These are phyloP conservation scores for Fusarium udum DNA, from an alignment of 2,329 filamentous ascomycete genomes.

Conservation along the genomic window DNA sequence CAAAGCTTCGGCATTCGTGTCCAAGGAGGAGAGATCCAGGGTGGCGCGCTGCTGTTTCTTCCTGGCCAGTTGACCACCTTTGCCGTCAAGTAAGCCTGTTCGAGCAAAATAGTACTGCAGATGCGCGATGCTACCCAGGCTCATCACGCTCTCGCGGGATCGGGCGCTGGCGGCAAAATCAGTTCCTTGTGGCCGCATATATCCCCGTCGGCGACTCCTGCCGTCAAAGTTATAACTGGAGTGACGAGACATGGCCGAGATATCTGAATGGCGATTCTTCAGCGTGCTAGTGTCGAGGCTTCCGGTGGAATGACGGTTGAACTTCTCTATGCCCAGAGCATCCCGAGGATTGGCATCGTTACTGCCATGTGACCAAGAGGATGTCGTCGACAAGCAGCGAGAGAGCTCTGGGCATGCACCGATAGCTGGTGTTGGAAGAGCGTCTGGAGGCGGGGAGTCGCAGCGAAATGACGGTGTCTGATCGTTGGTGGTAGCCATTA, in stretches of 20 bases:
- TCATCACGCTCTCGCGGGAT: slow-evolving; percentile 94
- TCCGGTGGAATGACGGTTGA: slow-evolving; percentile 71
- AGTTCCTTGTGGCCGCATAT: slow-evolving; percentile 86
- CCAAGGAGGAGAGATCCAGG: slow-evolving; percentile 66
- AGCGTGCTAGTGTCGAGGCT: slow-evolving; percentile 67
- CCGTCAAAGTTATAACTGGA: slow-evolving; percentile 58
- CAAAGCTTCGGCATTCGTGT: slow-evolving; percentile 41
- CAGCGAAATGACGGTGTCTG: slow-evolving; percentile 52
- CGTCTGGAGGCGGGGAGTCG: slow-evolving; percentile 72
- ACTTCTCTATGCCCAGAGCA: slow-evolving; percentile 64
- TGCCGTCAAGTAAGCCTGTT: slow-evolving; percentile 91
- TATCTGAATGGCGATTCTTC: slow-evolving; percentile 56
- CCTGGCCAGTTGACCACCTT: slow-evolving; percentile 84
- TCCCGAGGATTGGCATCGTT: slow-evolving; percentile 61
- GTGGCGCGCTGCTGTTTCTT: slow-evolving; percentile 70
- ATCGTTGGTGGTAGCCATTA: slow-evolving; percentile 50
- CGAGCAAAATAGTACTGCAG: slow-evolving; percentile 98
- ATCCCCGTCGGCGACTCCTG: slow-evolving; percentile 73
- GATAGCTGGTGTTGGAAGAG: slow-evolving; percentile 69
- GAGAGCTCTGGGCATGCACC: slow-evolving; percentile 67
- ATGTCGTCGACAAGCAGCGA: slow-evolving; percentile 71
- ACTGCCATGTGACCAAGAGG: slow-evolving; percentile 65
- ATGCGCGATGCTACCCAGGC: slow-evolving; percentile 94
- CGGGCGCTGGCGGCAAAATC: slow-evolving; percentile 91
- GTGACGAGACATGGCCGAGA: slow-evolving; percentile 49